Evolutionary conservation across 2,329 filamentous ascomycete genomes (phyloP), one percentile per base, ranked within the genome.

Genomic region (Leptographium galeiforme): DNA sequence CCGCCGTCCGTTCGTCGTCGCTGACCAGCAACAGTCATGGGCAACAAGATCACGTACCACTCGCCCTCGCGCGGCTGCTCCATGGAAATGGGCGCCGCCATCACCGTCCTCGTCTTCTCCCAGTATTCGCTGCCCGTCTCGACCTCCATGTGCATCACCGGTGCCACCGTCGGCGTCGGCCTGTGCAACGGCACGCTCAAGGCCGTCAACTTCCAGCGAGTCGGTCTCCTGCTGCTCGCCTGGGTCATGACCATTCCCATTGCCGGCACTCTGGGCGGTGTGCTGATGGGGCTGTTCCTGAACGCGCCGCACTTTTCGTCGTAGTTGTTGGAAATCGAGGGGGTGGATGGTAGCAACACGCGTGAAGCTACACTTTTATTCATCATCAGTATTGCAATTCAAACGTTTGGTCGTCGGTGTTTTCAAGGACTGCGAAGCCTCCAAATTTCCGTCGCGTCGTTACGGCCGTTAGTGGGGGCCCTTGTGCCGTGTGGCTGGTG

Each of bases 81-180:
- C 50, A 89, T 89, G 85, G 85, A 89, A 65, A 78, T 89, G 77
- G 85, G 85, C 48, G 84, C 85, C 46, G 84, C 85, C 59, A 80
- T 89, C 60, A 89, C 85, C 11, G 79, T 89, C 56, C 77, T 89
- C 30, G 68, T 89, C 64, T 87, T 87, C 73, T 87, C 84, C 0
- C 84, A 87, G 64, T 87, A 76, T 72, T 79, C 77, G 1, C 81
- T 89, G 0, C 85, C 85, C 40, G 85, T 89, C 33, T 89, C 85
- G 0, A 89, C 84, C 2, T 82, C 81, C 18, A 84, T 84, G 85
- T 89, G 85, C 66, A 88, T 89, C 66, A 89, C 85, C 1, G 85
- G 86, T 53, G 85, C 85, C 32, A 89, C 84, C 0, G 82, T 89
- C 46, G 85, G 85, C 56, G 85, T 89, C 49, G 85, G 84, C 63